Evolutionary conservation across 1,139 yeast species (phyloP).

Genomic region (Williopsis jadinii): DNA sequence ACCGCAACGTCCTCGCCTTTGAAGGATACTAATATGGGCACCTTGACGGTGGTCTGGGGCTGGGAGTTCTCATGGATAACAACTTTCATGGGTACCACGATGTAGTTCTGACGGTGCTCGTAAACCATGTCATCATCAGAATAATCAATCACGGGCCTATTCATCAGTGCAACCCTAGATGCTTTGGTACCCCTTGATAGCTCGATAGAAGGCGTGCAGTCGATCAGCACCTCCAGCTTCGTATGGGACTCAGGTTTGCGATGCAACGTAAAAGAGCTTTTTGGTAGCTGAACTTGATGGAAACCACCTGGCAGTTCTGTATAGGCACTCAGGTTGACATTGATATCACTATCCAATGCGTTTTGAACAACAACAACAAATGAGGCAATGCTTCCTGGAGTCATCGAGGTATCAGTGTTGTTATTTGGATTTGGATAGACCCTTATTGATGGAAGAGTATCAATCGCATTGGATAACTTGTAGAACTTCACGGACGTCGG

Average conservation of each 20-base stretch:
- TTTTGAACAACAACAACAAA: slow-evolving; percentile 16
- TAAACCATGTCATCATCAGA: slow-evolving; percentile 7
- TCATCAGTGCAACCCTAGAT: slow-evolving; percentile 24
- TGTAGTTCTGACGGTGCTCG: slow-evolving; percentile 15
- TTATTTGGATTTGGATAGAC: slow-evolving; percentile 5
- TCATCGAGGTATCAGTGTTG: neutral
- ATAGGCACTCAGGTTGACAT: slow-evolving; percentile 15
- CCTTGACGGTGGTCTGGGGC: slow-evolving; percentile 1
- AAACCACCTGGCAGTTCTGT: slow-evolving; percentile 2
- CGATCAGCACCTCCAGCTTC: slow-evolving; percentile 18
- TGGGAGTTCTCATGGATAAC: neutral
- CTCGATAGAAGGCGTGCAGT: slow-evolving; percentile 22
- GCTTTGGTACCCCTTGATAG: slow-evolving; percentile 20
- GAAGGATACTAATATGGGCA: slow-evolving; percentile 14
- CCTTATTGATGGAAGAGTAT: slow-evolving; percentile 22
- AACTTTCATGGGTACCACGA: slow-evolving; percentile 16
- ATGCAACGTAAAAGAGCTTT: slow-evolving; percentile 18
- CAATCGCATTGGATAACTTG: slow-evolving; percentile 22
- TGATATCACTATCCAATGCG: slow-evolving; percentile 10
- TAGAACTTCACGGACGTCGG: slow-evolving; percentile 23
- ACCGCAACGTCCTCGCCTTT: slow-evolving; percentile 8
- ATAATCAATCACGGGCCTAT: slow-evolving; percentile 11
- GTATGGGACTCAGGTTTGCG: slow-evolving; percentile 15
- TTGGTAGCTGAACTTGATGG: slow-evolving; percentile 19
- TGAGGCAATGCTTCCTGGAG: neutral